These are phyloP conservation scores for Ilex asprella DNA, from an alignment of 257 asterid genomes.

Conservation along the genomic window DNA sequence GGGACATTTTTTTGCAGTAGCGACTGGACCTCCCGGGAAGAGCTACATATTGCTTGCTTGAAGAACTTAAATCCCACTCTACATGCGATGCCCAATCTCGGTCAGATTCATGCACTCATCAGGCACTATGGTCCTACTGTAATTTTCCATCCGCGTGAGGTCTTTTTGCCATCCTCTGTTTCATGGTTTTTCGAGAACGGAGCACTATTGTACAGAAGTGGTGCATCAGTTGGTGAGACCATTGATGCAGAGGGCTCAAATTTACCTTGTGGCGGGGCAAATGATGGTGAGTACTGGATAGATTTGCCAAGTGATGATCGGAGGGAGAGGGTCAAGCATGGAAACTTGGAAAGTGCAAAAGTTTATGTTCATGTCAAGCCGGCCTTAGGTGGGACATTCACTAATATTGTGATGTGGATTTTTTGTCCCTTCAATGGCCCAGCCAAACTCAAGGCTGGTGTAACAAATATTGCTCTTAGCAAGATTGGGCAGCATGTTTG, in stretches of 20 bases:
- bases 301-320: constrained; percentile 57
- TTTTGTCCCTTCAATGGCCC: constrained; percentile 93
- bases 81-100: constrained; percentile 74
- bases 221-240: constrained; percentile 28
- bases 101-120: constrained; percentile 67
- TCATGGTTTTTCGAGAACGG: constrained; percentile 81
- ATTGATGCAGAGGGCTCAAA: constrained; percentile 61
- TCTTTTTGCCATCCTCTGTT: constrained; percentile 79
- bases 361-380: constrained; percentile 85
- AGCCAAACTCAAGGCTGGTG: constrained; percentile 60
- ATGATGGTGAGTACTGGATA: constrained; percentile 77
- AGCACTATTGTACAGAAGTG: constrained; percentile 43
- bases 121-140: constrained; percentile 76
- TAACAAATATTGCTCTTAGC: constrained; percentile 45
- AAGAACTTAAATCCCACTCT: constrained; percentile 49
- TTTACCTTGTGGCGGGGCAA: constrained; percentile 72
- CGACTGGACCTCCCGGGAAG: constrained; percentile 30
- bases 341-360: constrained; percentile 66
- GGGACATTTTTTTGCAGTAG: constrained; percentile 68
- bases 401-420: constrained; percentile 85
- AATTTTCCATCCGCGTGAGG: constrained; percentile 77
- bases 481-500: constrained; percentile 89
- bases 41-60: constrained; percentile 54
- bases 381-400: constrained; percentile 79
- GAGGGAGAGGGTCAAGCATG: constrained; percentile 33